Evolutionary conservation across 2,329 filamentous ascomycete genomes (phyloP).

Genomic region (Ophiosphaerella korrae): DNA sequence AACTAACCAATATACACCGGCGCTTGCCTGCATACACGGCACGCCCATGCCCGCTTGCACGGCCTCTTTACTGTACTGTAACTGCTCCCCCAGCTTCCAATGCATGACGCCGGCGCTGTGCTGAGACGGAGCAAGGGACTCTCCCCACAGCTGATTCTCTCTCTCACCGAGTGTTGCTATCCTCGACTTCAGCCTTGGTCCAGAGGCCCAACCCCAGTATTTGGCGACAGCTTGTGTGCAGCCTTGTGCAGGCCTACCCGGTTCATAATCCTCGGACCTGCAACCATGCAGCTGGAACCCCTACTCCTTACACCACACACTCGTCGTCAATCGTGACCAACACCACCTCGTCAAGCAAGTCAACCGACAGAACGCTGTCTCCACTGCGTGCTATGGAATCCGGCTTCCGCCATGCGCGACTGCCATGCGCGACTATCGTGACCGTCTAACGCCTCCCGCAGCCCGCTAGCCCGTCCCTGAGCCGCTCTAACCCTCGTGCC

Average conservation of each 20-base stretch:
- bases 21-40: constrained; percentile 14
- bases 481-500: not conserved
- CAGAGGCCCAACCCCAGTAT: not conserved
- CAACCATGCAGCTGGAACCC: not conserved
- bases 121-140: constrained; percentile 6
- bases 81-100: not conserved
- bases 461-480: not conserved
- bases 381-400: no score
- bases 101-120: constrained; percentile 4
- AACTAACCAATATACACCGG: constrained; percentile 8
- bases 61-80: not conserved
- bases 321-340: no score
- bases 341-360: no score
- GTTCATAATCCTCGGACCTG: not conserved
- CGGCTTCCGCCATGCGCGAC: not conserved
- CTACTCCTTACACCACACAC: no score
- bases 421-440: not conserved
- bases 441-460: not conserved
- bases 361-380: no score
- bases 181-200: not conserved
- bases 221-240: not conserved
- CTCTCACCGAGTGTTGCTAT: not conserved
- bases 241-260: not conserved
- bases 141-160: not conserved
- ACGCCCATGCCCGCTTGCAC: constrained; percentile 2